phyloP scores from a whole-genome alignment of 208 protist species.

The Trypanosoma platydactyli region DNA sequence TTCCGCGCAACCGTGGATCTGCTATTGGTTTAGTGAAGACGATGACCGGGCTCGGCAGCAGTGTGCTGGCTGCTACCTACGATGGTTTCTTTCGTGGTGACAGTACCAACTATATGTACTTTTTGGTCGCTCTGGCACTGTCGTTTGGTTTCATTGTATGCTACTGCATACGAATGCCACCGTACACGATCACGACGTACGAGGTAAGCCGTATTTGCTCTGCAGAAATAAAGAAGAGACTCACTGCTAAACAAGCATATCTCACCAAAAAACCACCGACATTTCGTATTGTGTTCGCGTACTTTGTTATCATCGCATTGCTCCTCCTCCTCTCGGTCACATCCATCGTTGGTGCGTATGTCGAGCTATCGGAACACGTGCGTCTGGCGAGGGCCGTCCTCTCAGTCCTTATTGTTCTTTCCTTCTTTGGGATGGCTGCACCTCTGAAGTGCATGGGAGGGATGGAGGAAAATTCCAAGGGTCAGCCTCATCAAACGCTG shows the following conservation, averaged over 20 bases:
- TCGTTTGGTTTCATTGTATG: constrained; percentile 39
- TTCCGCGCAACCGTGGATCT: constrained; percentile 54
- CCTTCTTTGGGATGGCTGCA: too few species aligned
- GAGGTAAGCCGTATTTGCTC: constrained; percentile 45
- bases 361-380: constrained; percentile 5
- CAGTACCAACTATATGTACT: not conserved
- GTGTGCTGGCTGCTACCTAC: not conserved
- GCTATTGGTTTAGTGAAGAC: constrained; percentile 9
- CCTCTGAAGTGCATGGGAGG: too few species aligned
- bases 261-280: constrained; percentile 62
- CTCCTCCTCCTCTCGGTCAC: constrained; percentile 60
- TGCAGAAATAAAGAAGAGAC: constrained; percentile 29
- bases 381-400: too few species aligned
- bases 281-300: constrained; percentile 58
- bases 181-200: constrained; percentile 74
- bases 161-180: constrained; percentile 58
- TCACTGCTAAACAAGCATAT: constrained; percentile 47
- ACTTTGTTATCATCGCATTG: constrained; percentile 48
- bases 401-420: too few species aligned
- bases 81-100: constrained; percentile 2
- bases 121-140: constrained; percentile 32
- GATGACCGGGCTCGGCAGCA: constrained; percentile 21
- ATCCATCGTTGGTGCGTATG: constrained; percentile 45
- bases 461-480: too few species aligned
- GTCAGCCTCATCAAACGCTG: too few species aligned